Percentiles rank a stretch among this genome's conserved stretches.
Evolutionary conservation across 164 flowering plant species (phyloP).

Genomic region (Macadamia integrifolia): DNA sequence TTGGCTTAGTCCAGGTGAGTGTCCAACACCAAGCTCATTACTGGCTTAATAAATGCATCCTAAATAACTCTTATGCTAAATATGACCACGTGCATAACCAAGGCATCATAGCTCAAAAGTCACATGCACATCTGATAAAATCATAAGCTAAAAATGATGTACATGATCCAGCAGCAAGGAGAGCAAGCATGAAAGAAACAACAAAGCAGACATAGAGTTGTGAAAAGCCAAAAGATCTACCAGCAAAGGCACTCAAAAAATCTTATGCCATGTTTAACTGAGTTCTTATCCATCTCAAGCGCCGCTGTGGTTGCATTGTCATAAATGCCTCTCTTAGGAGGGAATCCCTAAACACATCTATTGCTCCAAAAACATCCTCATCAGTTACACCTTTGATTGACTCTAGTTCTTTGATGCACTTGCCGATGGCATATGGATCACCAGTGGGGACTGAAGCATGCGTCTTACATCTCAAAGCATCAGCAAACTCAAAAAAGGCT

Average conservation of each 20-base stretch:
- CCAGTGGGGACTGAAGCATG: background rate
- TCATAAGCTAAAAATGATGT: too few relatives aligned
- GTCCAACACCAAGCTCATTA: too few relatives aligned
- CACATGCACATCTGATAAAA: too few relatives aligned
- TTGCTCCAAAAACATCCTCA: background rate
- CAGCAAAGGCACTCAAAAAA: too few relatives aligned
- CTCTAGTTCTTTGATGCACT: background rate
- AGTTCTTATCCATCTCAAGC: background rate
- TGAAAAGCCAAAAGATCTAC: background rate
- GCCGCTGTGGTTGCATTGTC: slow-evolving; percentile 1
- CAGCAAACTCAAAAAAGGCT: slow-evolving; percentile 1
- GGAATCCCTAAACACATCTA: slow-evolving; percentile 1
- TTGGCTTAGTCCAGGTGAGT: too few relatives aligned
- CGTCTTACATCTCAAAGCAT: slow-evolving; percentile 1
- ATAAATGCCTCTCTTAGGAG: slow-evolving; percentile 2
- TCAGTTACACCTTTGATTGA: slow-evolving; percentile 1
- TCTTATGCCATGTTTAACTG: background rate
- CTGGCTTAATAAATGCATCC: too few relatives aligned
- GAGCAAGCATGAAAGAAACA: background rate
- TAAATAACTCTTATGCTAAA: too few relatives aligned
- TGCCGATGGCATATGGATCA: slow-evolving; percentile 1
- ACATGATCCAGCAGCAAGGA: too few relatives aligned
- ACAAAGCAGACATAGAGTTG: background rate
- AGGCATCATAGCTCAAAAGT: too few relatives aligned
- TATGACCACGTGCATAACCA: too few relatives aligned